These are phyloP conservation scores for Suhomyces faveliae DNA, from an alignment of 805 yeast genomes.

Conservation along the genomic window DNA sequence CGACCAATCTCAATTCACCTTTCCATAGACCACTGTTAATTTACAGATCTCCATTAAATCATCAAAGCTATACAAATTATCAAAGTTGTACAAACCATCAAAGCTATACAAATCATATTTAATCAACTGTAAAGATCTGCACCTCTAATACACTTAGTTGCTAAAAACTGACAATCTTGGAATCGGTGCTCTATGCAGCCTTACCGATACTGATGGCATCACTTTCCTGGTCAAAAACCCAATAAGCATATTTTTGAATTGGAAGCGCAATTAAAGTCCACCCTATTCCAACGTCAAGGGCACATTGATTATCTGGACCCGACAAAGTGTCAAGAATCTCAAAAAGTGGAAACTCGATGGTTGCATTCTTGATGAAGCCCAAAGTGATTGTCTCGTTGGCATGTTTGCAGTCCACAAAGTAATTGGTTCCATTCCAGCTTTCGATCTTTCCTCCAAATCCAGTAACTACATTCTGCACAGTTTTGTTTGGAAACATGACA, in stretches of 20 bases:
- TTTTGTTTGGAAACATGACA: neutral
- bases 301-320: neutral
- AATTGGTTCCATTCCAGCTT: neutral
- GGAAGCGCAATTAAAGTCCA: neutral
- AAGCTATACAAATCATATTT: no score
- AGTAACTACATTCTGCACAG: neutral
- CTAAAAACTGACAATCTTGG: no score
- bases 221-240: neutral
- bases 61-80: no score
- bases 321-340: neutral
- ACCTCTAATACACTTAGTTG: no score
- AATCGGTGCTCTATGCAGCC: neutral
- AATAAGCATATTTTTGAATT: neutral
- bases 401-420: constrained; percentile 1
- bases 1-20: constrained; percentile 17
- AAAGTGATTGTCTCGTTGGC: constrained; percentile 5
- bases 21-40: neutral
- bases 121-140: no score
- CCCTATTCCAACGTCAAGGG: neutral
- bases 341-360: constrained; percentile 5
- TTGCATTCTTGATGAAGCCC: constrained; percentile 4
- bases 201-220: neutral
- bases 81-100: no score
- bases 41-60: no score
- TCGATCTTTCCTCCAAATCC: constrained; percentile 1